Percentiles rank a stretch among this genome's conserved stretches.
These are phyloP conservation scores for Boletus semigastroideus DNA, from an alignment of 1,284 basidiomycete genomes.

Conservation along the genomic window DNA sequence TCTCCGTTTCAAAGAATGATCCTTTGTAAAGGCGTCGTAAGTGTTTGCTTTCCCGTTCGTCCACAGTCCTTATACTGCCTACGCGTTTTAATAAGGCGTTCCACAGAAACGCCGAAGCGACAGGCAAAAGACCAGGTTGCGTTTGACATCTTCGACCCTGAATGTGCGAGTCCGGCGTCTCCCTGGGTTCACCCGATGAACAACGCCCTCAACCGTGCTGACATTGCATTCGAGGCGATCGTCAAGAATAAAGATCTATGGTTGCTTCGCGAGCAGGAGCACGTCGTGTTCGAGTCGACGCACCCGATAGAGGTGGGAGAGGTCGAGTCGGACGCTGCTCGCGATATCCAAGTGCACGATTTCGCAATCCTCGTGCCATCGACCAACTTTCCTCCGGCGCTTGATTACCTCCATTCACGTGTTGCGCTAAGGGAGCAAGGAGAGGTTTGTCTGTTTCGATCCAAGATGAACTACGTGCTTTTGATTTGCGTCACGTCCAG, in stretches of 20 bases:
- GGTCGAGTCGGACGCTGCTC: not conserved
- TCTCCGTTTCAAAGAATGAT: constrained; percentile 16
- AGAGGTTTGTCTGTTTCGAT: constrained; percentile 1
- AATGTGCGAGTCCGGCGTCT: not conserved
- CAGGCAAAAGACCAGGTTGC: not conserved
- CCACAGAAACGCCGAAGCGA: not conserved
- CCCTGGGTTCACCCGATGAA: not conserved
- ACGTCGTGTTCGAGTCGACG: constrained; percentile 14
- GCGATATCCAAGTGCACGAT: not conserved
- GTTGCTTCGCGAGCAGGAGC: constrained; percentile 15
- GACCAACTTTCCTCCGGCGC: constrained; percentile 7
- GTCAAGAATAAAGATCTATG: constrained; percentile 6
- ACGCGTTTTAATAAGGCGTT: constrained; percentile 4
- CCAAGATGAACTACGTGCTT: not conserved
- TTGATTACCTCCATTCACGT: not conserved
- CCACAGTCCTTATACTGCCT: not conserved
- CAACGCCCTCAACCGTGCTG: not conserved
- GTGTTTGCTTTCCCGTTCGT: not conserved
- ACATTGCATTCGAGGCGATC: not conserved
- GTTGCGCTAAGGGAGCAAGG: not conserved
- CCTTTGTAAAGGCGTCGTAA: constrained; percentile 10
- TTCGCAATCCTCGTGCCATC: constrained; percentile 12
- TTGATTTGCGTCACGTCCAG: not conserved
- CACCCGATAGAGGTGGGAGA: not conserved
- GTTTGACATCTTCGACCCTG: not conserved